These are phyloP conservation scores for Yueomyces sinensis DNA, from an alignment of 805 yeast genomes.

Conservation along the genomic window DNA sequence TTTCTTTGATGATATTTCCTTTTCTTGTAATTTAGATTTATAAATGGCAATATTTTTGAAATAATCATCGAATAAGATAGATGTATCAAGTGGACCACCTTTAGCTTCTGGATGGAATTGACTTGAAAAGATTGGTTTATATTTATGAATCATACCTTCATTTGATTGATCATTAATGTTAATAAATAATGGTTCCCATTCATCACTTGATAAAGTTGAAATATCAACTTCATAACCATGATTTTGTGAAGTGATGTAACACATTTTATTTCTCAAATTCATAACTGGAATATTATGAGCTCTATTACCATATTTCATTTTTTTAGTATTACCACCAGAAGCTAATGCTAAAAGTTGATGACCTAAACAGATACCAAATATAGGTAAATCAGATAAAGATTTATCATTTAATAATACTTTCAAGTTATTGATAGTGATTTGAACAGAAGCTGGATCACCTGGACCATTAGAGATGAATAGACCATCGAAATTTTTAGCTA, in stretches of 20 bases:
- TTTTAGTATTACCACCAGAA: constrained; percentile 82
- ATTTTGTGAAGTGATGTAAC: constrained; percentile 97
- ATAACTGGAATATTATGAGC: constrained; percentile 97
- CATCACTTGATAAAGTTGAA: constrained; percentile 50
- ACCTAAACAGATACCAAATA: constrained; percentile 96
- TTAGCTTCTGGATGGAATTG: constrained; percentile 99
- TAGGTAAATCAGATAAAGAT: constrained; percentile 55
- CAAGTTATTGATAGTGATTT: constrained; percentile 62
- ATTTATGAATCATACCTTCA: constrained; percentile 90
- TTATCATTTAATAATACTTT: constrained; percentile 49
- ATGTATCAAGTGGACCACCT: constrained; percentile 95
- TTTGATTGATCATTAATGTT: constrained; percentile 92
- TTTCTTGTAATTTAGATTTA: too few species aligned
- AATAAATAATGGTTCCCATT: constrained; percentile 75
- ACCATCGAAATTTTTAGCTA: constrained; percentile 90
- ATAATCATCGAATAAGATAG: constrained; percentile 83
- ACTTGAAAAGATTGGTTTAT: constrained; percentile 86
- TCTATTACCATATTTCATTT: constrained; percentile 95
- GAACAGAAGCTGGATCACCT: constrained; percentile 92
- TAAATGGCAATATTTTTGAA: constrained; percentile 53
- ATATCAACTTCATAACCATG: constrained; percentile 97
- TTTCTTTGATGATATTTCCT: too few species aligned
- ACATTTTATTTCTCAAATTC: constrained; percentile 78
- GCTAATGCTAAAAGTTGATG: constrained; percentile 95
- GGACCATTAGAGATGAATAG: constrained; percentile 93